These are phyloP conservation scores for Gynostemma pentaphyllum DNA, from an alignment of 306 rosid species.

Conservation along the genomic window DNA sequence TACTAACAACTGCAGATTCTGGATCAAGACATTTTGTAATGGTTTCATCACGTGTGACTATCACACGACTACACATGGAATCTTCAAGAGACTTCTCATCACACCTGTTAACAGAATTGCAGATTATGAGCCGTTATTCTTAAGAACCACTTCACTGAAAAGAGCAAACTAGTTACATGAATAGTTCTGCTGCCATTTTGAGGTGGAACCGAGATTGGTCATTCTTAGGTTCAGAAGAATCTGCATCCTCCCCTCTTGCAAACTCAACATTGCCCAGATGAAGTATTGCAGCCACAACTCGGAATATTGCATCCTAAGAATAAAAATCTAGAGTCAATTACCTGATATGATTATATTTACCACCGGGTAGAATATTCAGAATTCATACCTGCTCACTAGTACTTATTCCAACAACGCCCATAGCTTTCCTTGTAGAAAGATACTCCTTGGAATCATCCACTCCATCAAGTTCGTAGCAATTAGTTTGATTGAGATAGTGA, in stretches of 20 bases:
- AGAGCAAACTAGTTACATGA: constrained; percentile 30
- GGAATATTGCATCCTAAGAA: constrained; percentile 80
- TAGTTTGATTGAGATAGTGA: constrained; percentile 86
- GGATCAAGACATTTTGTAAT: constrained; percentile 77
- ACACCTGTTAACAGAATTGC: constrained; percentile 46
- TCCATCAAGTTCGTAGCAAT: constrained; percentile 51
- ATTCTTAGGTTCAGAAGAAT: constrained; percentile 87
- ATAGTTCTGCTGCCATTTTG: constrained; percentile 68
- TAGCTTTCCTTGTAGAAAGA: constrained; percentile 69
- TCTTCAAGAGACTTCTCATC: constrained; percentile 72
- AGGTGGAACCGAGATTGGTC: constrained; percentile 66
- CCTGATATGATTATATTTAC: not conserved
- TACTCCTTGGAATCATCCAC: constrained; percentile 83
- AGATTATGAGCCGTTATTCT: constrained; percentile 13
- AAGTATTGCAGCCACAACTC: constrained; percentile 80
- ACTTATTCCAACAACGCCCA: constrained; percentile 86
- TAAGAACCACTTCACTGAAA: constrained; percentile 11
- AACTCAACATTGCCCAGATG: constrained; percentile 91
- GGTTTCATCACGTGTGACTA: constrained; percentile 89
- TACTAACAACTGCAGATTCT: constrained; percentile 51
- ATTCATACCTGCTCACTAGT: constrained; percentile 60
- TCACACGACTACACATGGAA: constrained; percentile 84
- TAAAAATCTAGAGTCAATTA: constrained; percentile 7
- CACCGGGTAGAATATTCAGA: constrained; percentile 11
- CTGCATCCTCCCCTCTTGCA: constrained; percentile 53